phyloP scores from a whole-genome alignment of 306 rosid genomes.

The Pueraria montana region DNA sequence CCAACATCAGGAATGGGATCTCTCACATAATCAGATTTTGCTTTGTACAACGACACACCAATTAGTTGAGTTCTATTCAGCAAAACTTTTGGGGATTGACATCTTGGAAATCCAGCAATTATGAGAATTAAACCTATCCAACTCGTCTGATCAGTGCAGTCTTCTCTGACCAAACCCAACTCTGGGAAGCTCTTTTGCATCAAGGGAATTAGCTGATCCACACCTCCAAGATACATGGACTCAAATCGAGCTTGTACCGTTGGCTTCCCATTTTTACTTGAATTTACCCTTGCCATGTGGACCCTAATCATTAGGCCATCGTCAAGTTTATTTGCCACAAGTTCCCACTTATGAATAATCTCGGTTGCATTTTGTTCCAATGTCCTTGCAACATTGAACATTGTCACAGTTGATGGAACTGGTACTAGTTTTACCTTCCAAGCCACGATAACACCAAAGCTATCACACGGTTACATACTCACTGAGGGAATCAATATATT shows the following conservation, averaged over 20 bases:
- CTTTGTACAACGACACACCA: constrained; percentile 4
- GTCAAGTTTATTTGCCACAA: constrained; percentile 45
- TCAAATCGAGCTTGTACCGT: neutral
- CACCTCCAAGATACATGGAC: constrained; percentile 51
- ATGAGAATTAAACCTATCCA: neutral
- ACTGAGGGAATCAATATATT: too few relatives aligned
- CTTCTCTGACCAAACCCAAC: constrained; percentile 38
- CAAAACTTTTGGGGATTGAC: constrained; percentile 36
- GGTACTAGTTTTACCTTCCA: constrained; percentile 62
- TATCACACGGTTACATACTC: too few relatives aligned
- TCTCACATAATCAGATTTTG: constrained; percentile 52
- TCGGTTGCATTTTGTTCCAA: constrained; percentile 60
- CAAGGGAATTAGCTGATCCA: constrained; percentile 43
- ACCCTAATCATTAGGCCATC: neutral
- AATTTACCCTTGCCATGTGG: neutral
- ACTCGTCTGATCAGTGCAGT: too few relatives aligned
- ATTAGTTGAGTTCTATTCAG: constrained; percentile 2
- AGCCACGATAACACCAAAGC: constrained; percentile 67
- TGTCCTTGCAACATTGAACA: constrained; percentile 52
- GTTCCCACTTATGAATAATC: constrained; percentile 64
- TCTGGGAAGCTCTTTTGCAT: constrained; percentile 54
- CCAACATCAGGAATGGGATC: constrained; percentile 38
- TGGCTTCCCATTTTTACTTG: neutral
- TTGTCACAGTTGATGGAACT: constrained; percentile 63
- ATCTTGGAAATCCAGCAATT: neutral